Percentiles rank a stretch among this genome's conserved stretches.
These are phyloP conservation scores for Debaryomycetaceae sp. DNA, from an alignment of 1,139 yeast species.

Conservation along the genomic window DNA sequence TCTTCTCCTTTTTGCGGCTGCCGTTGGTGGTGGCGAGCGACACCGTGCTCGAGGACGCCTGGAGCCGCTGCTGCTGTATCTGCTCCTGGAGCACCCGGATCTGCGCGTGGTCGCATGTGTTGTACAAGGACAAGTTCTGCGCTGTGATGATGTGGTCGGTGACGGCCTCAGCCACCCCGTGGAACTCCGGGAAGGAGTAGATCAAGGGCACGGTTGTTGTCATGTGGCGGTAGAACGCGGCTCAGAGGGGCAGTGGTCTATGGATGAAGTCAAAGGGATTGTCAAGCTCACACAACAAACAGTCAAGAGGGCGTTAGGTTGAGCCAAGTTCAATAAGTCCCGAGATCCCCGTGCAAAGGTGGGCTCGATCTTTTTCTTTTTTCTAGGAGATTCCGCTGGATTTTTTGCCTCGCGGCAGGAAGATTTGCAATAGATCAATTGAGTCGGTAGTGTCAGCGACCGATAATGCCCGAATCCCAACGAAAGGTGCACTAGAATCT, in stretches of 20 bases:
- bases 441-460: too few species aligned
- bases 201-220: constrained; percentile 91
- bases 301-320: too few species aligned
- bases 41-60: constrained; percentile 4
- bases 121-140: constrained; percentile 66
- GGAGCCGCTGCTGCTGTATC: constrained; percentile 1
- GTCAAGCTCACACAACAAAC: too few species aligned
- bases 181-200: constrained; percentile 83
- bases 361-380: too few species aligned
- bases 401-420: too few species aligned
- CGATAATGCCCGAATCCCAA: too few species aligned
- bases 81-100: constrained; percentile 26
- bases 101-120: constrained; percentile 37
- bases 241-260: neutral
- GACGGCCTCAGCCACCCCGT: constrained; percentile 91
- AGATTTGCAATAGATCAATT: too few species aligned
- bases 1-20: constrained; percentile 33
- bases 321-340: too few species aligned
- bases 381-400: too few species aligned
- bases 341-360: too few species aligned
- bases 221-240: constrained; percentile 39
- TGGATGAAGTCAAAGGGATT: too few species aligned
- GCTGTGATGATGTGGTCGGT: constrained; percentile 83
- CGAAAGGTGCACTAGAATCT: too few species aligned
- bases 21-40: constrained; percentile 8